A percentile compares a stretch with the other conserved stretches of the same genome.
phyloP scores from a whole-genome alignment of 2,329 filamentous ascomycete genomes.

The Xylariaceae sp. region DNA sequence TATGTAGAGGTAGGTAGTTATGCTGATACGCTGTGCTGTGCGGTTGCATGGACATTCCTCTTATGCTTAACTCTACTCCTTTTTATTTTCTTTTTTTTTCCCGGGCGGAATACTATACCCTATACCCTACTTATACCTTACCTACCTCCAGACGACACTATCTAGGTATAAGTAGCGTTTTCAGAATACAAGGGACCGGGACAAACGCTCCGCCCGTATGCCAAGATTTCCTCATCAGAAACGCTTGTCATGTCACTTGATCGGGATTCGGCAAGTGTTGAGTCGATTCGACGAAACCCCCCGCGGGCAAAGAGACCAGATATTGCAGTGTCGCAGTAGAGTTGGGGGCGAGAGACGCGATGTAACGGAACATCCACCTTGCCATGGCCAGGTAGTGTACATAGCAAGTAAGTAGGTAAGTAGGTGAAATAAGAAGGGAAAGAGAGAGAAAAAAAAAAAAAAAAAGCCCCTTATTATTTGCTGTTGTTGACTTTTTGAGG shows the following conservation, averaged over 20 bases:
- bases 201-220: neutral
- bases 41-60: no score
- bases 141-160: no score
- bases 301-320: neutral
- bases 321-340: neutral
- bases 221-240: neutral
- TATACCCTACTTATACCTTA: no score
- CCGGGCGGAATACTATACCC: no score
- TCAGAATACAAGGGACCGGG: neutral
- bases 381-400: neutral
- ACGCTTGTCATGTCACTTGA: neutral
- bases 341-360: neutral
- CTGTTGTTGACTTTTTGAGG: neutral
- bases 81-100: no score
- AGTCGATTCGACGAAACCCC: neutral
- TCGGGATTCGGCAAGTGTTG: neutral
- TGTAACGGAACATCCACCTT: neutral
- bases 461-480: neutral
- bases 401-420: neutral
- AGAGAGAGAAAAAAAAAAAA: neutral
- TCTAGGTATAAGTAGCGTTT: no score
- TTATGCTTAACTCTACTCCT: no score
- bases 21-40: no score
- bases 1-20: no score
- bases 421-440: neutral